phyloP scores from a whole-genome alignment of 352 stramenopile genomes.

The Pythium biforme region DNA sequence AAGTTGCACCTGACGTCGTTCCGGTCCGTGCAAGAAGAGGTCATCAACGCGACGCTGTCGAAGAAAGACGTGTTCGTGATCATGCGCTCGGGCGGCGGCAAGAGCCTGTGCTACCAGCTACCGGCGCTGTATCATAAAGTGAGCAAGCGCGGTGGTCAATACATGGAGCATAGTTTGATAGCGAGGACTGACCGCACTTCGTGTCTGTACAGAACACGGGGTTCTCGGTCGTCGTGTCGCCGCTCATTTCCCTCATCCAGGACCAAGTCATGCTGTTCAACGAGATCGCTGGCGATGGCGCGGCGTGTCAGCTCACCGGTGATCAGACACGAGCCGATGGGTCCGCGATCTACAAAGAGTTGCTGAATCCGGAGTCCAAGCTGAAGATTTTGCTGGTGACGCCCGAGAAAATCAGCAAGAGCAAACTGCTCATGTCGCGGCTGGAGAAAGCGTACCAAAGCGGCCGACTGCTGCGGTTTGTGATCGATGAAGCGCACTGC shows the following conservation, averaged over 20 bases:
- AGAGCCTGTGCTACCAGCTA: conserved; percentile 90
- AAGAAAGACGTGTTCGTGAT: conserved; percentile 90
- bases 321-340: conserved; percentile 55
- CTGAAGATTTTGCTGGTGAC: conserved; percentile 91
- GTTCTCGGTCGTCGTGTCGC: conserved; percentile 91
- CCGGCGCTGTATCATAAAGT: conserved; percentile 74
- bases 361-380: conserved; percentile 58
- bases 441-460: conserved; percentile 88
- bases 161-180: not conserved
- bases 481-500: conserved; percentile 92
- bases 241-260: conserved; percentile 91
- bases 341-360: conserved; percentile 69
- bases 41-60: conserved; percentile 90
- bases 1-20: conserved; percentile 83
- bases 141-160: not conserved
- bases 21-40: conserved; percentile 86
- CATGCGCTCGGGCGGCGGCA: conserved; percentile 89
- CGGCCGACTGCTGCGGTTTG: conserved; percentile 85
- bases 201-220: conserved; percentile 33
- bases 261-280: conserved; percentile 91
- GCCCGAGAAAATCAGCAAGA: conserved; percentile 91
- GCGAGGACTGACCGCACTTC: not conserved
- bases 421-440: conserved; percentile 85
- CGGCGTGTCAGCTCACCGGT: conserved; percentile 49
- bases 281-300: conserved; percentile 52